Base-by-base conservation (phyloP, 495 filamentous ascomycete genomes). In the Penicillium odoratum region DNA sequence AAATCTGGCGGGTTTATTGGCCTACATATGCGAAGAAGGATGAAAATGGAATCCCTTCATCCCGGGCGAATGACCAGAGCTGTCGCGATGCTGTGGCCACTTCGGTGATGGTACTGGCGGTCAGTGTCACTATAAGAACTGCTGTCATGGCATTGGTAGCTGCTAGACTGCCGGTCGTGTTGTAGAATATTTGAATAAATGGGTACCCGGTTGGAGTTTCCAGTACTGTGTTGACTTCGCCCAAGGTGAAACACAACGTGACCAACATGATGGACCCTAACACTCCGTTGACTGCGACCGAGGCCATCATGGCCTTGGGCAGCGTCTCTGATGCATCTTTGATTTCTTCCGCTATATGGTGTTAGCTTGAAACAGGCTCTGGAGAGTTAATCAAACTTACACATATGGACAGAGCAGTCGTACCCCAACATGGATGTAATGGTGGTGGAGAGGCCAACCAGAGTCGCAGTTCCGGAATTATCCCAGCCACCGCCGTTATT, bases 351-450 rank as follows among this genome's bases (percentile, higher is more conserved):
- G 73, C 76, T 79, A 83, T 57, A 82, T 85, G 28, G 18, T 5
- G 52, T 67, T 40, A 69, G 63, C 21, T 44, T 7, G 3, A 38
- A 15, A 16, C 49, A 38, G 25, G 25, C n/a, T 8, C 3, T 26
- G 18, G 7, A 15, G 3, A n/a, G 15, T 7, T 13, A 10, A 16
- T 7, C 13, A 30, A 8, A 43, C 51, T 53, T 53, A 78, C 26
- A 86, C 77, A 81, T 81, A 45, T 80, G 77, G 0, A 68, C 59
- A 0, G 75, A 72, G 7, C 71, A 74, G 57, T 81, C 74, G 57
- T 77, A 80, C 61, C 80, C 80, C 59, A 76, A 77, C 82, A 86
- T 83, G 69, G 7, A 84, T 13, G 81, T 81, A 55, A 86, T 84
- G 5, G 74, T 78, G 53, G 74, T 73, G 57, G 85, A 82, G 16